Evolutionary conservation across 805 yeast genomes (phyloP).

Genomic region (Teunomyces funiuensis): DNA sequence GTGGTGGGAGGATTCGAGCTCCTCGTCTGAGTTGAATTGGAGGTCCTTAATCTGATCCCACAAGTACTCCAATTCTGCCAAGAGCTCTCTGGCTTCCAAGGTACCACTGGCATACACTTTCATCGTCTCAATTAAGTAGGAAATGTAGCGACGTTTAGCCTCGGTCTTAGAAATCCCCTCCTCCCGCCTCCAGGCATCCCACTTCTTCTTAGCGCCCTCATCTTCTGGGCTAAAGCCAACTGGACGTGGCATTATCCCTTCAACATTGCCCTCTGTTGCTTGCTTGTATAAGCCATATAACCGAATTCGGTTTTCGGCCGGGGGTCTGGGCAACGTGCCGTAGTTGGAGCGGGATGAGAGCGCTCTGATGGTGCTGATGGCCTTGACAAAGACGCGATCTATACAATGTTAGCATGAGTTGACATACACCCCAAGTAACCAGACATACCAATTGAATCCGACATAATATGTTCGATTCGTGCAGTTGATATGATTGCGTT

Average conservation of each 20-base stretch:
- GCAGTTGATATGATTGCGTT: not conserved
- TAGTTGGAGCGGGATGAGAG: slow-evolving; percentile 63
- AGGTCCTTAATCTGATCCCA: slow-evolving; percentile 72
- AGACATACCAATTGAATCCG: slow-evolving; percentile 49
- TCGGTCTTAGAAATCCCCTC: slow-evolving; percentile 66
- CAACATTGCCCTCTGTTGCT: slow-evolving; percentile 85
- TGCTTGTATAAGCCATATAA: slow-evolving; percentile 85
- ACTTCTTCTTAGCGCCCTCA: slow-evolving; percentile 67
- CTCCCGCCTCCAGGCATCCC: slow-evolving; percentile 84
- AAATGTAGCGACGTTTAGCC: slow-evolving; percentile 72
- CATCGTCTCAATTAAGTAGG: slow-evolving; percentile 72
- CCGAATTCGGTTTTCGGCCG: slow-evolving; percentile 63
- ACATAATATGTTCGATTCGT: slow-evolving; percentile 28
- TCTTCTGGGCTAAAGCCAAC: slow-evolving; percentile 59
- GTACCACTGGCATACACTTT: slow-evolving; percentile 65
- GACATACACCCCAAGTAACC: not conserved
- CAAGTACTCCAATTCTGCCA: slow-evolving; percentile 65
- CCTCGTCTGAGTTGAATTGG: slow-evolving; percentile 32
- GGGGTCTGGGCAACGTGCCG: slow-evolving; percentile 72
- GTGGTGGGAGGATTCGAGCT: slow-evolving; percentile 16
- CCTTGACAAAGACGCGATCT: slow-evolving; percentile 81
- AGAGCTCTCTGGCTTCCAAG: slow-evolving; percentile 61
- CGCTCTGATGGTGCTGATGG: slow-evolving; percentile 75
- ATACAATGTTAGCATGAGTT: slow-evolving; percentile 17
- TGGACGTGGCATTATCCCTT: slow-evolving; percentile 66